Conservation (phyloP, 139 green algal genomes). For the Trebouxia sp. region DNA sequence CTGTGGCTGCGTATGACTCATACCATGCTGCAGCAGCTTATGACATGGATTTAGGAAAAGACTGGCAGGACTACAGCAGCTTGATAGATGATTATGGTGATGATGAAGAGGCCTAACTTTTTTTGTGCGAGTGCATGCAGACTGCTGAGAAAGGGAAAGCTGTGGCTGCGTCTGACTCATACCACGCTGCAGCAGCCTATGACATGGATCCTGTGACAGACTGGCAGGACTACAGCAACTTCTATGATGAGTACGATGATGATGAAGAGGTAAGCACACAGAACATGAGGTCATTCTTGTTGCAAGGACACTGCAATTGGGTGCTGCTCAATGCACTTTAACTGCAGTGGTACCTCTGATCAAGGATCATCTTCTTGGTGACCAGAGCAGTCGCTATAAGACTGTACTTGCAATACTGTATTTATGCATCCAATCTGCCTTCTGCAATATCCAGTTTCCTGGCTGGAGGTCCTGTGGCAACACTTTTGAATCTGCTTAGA, state of each 20-base stretch:
- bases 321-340: too few relatives aligned
- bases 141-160: constrained; percentile 43
- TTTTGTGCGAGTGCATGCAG: too few relatives aligned
- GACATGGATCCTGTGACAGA: constrained; percentile 34
- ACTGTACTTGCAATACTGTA: too few relatives aligned
- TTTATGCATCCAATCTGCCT: too few relatives aligned
- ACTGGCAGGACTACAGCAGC: constrained; percentile 46
- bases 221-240: constrained; percentile 45
- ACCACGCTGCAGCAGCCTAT: background rate
- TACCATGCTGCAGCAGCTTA: background rate
- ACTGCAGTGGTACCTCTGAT: too few relatives aligned
- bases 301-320: too few relatives aligned
- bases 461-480: too few relatives aligned
- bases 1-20: constrained; percentile 37
- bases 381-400: too few relatives aligned
- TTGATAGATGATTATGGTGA: constrained; percentile 74
- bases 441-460: too few relatives aligned
- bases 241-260: constrained; percentile 73
- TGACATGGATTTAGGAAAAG: constrained; percentile 6
- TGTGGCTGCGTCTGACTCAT: constrained; percentile 36
- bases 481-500: too few relatives aligned
- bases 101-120: constrained; percentile 57
- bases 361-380: too few relatives aligned
- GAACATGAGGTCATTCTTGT: background rate
- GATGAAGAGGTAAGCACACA: constrained; percentile 44